Conservation (phyloP, 2,329 filamentous ascomycete genomes). For the Cladorrhinum sp. region DNA sequence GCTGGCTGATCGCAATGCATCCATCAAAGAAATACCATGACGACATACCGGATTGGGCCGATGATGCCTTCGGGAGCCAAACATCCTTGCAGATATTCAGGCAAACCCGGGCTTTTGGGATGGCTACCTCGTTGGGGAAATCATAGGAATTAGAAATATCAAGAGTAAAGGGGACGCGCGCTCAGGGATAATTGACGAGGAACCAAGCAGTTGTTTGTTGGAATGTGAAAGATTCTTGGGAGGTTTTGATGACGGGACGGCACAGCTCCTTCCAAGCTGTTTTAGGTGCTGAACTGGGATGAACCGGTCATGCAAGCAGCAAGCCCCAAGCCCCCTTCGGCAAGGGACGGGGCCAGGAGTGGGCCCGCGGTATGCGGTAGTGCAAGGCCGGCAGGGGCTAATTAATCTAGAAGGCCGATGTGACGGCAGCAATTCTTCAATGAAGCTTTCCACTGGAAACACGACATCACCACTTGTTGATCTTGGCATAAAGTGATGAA, state of each 20-base stretch:
- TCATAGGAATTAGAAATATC: constrained; percentile 15
- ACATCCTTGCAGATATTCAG: constrained; percentile 38
- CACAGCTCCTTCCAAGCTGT: constrained; percentile 7
- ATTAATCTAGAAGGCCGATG: not conserved
- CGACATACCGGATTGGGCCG: constrained; percentile 48
- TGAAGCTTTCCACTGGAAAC: too few species aligned
- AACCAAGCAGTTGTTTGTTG: not conserved
- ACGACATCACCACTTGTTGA: too few species aligned
- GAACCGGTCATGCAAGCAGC: not conserved
- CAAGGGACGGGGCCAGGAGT: not conserved
- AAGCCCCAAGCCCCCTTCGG: constrained; percentile 1
- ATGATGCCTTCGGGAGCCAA: constrained; percentile 51
- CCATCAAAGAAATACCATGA: constrained; percentile 27
- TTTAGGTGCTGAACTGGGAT: not conserved
- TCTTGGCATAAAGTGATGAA: too few species aligned
- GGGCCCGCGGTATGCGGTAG: not conserved
- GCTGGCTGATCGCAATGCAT: not conserved
- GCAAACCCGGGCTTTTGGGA: constrained; percentile 13
- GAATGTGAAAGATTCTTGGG: not conserved
- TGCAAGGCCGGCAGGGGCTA: not conserved
- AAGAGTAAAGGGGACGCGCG: not conserved
- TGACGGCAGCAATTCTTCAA: not conserved
- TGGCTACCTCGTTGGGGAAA: constrained; percentile 14
- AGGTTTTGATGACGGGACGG: constrained; percentile 9
- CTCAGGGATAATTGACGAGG: not conserved